Conservation (phyloP, 148 eudicot genomes). For the Dianthus caryophyllus region DNA sequence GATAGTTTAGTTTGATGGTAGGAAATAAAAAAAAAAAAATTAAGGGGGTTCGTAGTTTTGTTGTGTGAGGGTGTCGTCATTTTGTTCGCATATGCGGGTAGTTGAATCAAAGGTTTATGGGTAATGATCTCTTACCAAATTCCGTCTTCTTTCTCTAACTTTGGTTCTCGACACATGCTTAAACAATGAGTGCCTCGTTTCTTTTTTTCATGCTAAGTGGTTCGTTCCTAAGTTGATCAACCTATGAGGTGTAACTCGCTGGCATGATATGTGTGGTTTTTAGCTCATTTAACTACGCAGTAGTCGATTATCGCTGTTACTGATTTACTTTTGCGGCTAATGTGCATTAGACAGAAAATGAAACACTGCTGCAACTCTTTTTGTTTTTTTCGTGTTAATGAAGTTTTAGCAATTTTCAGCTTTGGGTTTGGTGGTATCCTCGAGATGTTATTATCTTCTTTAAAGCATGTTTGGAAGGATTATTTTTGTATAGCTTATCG, state of each 20-base stretch:
- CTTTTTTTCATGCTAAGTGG: neutral
- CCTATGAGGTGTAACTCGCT: neutral
- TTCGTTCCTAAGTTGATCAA: neutral
- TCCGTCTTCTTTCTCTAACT: neutral
- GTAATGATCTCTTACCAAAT: neutral
- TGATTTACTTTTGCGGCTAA: neutral
- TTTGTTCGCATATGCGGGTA: neutral
- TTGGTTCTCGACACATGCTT: neutral
- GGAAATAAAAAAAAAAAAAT: too few species aligned
- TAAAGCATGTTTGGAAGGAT: neutral
- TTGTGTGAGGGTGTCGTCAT: neutral
- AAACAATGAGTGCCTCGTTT: neutral
- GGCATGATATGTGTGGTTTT: neutral
- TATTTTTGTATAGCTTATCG: neutral
- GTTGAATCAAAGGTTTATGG: neutral
- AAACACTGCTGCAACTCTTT: neutral
- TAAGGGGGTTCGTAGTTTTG: neutral
- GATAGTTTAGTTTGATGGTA: conserved; percentile 1
- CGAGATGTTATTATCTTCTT: neutral
- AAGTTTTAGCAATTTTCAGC: neutral
- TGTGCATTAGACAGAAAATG: neutral
- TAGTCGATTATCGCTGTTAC: neutral
- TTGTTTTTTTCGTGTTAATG: neutral
- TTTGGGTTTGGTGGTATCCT: conserved; percentile 4
- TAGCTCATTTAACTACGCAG: neutral